Evolutionary conservation across 176 grass and related monocot species (phyloP).

Genomic region (Oryza australiensis): DNA sequence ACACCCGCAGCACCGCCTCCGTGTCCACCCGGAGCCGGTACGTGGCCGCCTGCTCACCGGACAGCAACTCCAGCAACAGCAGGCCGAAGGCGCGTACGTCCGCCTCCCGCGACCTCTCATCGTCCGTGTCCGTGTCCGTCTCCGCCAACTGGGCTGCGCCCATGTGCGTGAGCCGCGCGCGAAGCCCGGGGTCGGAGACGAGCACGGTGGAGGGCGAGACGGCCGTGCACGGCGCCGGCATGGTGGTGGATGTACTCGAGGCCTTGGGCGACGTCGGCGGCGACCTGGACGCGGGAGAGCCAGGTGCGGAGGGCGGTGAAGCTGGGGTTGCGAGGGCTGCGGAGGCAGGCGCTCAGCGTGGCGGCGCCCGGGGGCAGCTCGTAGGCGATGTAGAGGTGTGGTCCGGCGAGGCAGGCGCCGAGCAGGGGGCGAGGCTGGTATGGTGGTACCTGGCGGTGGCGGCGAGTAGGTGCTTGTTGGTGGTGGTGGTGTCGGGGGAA

Average conservation of each 20-base stretch:
- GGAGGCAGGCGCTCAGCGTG: conserved; percentile 61
- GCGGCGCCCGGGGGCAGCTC: conserved; percentile 33
- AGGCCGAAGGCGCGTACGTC: conserved; percentile 69
- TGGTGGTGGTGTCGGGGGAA: not conserved
- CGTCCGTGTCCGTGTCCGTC: conserved; percentile 14
- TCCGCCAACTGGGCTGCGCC: conserved; percentile 45
- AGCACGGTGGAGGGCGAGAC: conserved; percentile 47
- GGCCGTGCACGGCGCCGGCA: conserved; percentile 44
- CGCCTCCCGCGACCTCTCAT: conserved; percentile 27
- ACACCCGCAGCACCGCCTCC: conserved; percentile 42
- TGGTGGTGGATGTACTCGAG: conserved; percentile 80
- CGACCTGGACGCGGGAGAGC: conserved; percentile 55
- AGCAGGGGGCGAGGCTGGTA: conserved; percentile 58
- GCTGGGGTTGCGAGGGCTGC: conserved; percentile 40
- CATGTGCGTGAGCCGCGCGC: conserved; percentile 60
- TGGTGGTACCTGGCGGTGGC: conserved; percentile 50
- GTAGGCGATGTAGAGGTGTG: conserved; percentile 74
- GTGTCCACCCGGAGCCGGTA: conserved; percentile 51
- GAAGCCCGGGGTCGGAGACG: conserved; percentile 53
- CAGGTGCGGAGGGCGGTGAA: conserved; percentile 59
- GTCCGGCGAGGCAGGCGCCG: conserved; percentile 58
- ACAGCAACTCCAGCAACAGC: conserved; percentile 64
- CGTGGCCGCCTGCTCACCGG: conserved; percentile 53
- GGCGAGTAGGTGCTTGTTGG: conserved; percentile 26
- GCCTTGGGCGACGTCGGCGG: conserved; percentile 61